Conservation (phyloP, 2,329 filamentous ascomycete genomes). For the Ilyonectria robusta region DNA sequence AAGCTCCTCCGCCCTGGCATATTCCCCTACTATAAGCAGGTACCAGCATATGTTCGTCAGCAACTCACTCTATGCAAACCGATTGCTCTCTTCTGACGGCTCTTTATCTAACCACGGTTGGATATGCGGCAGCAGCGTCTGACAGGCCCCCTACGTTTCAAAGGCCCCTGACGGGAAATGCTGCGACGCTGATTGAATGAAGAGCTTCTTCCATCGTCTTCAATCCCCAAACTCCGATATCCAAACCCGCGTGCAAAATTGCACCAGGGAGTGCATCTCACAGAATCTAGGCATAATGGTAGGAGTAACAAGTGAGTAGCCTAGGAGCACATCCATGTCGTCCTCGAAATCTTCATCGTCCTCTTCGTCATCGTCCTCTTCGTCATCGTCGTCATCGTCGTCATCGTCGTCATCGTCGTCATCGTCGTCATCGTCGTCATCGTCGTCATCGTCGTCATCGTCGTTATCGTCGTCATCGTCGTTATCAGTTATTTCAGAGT, state of each 20-base stretch:
- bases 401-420: no score
- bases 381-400: no score
- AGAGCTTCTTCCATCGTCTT: slow-evolving; percentile 24
- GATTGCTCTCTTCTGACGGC: no score
- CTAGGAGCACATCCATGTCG: slow-evolving; percentile 32
- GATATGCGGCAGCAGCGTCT: slow-evolving; percentile 35
- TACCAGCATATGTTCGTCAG: no score
- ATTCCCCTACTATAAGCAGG: no score
- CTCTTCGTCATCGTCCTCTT: no score
- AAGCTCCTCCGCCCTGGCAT: no score
- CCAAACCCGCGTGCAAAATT: slow-evolving; percentile 43
- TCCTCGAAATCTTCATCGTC: slow-evolving; percentile 21
- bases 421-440: no score
- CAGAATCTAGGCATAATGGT: slow-evolving; percentile 16
- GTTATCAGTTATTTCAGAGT: background rate
- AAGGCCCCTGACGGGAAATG: slow-evolving; percentile 32
- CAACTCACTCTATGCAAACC: no score
- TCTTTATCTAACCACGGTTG: slow-evolving; percentile 13
- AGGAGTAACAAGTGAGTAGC: slow-evolving; percentile 36
- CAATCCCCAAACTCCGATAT: slow-evolving; percentile 23
- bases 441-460: no score
- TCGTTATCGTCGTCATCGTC: background rate
- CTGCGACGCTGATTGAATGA: slow-evolving; percentile 24
- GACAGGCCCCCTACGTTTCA: slow-evolving; percentile 30
- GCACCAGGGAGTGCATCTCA: slow-evolving; percentile 42